A percentile compares a stretch with the other conserved stretches of the same genome.
Conservation (phyloP, 2,329 filamentous ascomycete genomes). For the Penicillium sp. region DNA sequence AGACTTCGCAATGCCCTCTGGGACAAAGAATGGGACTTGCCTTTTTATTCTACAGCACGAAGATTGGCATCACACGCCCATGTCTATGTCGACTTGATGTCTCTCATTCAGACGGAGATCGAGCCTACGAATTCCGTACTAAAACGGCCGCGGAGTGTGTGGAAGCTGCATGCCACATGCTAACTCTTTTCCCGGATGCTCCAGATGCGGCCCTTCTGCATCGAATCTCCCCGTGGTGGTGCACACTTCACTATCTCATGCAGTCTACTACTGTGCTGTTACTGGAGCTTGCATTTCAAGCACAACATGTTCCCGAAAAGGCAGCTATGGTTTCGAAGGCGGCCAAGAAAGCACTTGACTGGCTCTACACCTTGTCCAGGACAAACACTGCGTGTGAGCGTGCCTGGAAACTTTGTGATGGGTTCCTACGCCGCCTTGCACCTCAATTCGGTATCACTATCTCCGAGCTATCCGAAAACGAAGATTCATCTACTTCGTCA, state of each 20-base stretch:
- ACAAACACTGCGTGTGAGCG: constrained; percentile 35
- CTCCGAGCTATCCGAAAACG: constrained; percentile 34
- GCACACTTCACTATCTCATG: constrained; percentile 49
- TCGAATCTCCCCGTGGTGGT: constrained; percentile 50
- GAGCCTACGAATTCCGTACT: constrained; percentile 42
- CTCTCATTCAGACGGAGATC: constrained; percentile 35
- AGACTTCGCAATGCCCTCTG: constrained; percentile 38
- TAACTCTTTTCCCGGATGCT: constrained; percentile 46
- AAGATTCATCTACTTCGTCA: constrained; percentile 22
- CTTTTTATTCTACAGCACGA: constrained; percentile 49
- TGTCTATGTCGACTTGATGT: constrained; percentile 47
- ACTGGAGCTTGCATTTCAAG: constrained; percentile 47
- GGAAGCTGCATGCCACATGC: constrained; percentile 46
- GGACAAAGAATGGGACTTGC: constrained; percentile 45
- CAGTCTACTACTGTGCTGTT: constrained; percentile 49
- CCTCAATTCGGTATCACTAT: constrained; percentile 36
- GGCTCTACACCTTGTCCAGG: constrained; percentile 37
- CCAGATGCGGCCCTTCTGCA: constrained; percentile 43
- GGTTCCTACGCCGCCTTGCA: constrained; percentile 39
- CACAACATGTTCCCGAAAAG: constrained; percentile 49
- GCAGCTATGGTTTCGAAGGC: constrained; percentile 40
- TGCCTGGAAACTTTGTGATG: constrained; percentile 42
- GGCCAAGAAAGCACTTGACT: constrained; percentile 40
- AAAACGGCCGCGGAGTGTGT: constrained; percentile 47
- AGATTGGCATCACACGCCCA: constrained; percentile 48